Percentiles rank a stretch among this genome's conserved stretches.
These are phyloP conservation scores for Syzygium syzygioides DNA, from an alignment of 441 rosid species.

Conservation along the genomic window DNA sequence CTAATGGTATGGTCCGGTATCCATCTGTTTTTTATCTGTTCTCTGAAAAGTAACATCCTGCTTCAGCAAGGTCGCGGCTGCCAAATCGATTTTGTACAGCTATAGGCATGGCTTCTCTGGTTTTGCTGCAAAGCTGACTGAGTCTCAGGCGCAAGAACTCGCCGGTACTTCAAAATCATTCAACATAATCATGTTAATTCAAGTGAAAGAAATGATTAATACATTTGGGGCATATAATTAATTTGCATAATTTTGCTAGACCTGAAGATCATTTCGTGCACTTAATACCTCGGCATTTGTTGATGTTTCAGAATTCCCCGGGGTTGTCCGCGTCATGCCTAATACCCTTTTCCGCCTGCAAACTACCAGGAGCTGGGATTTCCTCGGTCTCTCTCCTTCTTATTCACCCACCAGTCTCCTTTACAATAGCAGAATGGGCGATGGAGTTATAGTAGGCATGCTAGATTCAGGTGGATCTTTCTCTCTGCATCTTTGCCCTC, in stretches of 20 bases:
- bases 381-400: slow-evolving; percentile 43
- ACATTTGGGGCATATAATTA: neutral
- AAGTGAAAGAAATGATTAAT: neutral
- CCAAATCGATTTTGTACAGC: slow-evolving; percentile 50
- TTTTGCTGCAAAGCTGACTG: slow-evolving; percentile 58
- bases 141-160: slow-evolving; percentile 45
- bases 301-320: slow-evolving; percentile 32
- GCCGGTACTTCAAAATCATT: slow-evolving; percentile 22
- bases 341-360: slow-evolving; percentile 40
- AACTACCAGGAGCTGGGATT: slow-evolving; percentile 65
- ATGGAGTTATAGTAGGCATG: slow-evolving; percentile 51
- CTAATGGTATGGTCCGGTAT: neutral
- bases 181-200: neutral
- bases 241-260: neutral
- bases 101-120: slow-evolving; percentile 74
- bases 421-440: slow-evolving; percentile 46
- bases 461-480: slow-evolving; percentile 46
- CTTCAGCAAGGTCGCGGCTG: slow-evolving; percentile 52
- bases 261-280: neutral
- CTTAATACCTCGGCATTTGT: neutral
- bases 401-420: slow-evolving; percentile 28
- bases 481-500: neutral
- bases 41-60: neutral
- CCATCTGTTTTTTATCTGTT: neutral
- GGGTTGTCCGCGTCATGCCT: slow-evolving; percentile 45